These are phyloP conservation scores for Talaromyces verruculosus DNA, from an alignment of 2,329 filamentous ascomycete species.

Conservation along the genomic window DNA sequence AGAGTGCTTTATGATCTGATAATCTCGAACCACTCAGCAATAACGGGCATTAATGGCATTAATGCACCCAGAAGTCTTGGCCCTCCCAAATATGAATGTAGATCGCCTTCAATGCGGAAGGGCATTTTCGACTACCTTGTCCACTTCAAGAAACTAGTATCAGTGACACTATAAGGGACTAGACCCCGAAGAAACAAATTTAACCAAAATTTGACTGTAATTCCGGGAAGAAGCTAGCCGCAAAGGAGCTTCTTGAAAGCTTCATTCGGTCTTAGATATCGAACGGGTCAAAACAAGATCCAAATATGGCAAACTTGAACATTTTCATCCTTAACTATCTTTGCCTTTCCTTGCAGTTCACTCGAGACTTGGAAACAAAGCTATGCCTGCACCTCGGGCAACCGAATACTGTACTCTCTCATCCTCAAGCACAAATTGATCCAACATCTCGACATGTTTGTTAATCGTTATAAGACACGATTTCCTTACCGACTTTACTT, in stretches of 20 bases:
- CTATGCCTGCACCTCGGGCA: neutral
- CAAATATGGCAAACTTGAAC: neutral
- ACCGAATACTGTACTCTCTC: neutral
- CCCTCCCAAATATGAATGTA: neutral
- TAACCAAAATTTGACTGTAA: neutral
- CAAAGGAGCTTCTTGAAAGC: neutral
- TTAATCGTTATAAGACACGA: neutral
- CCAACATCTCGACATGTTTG: neutral
- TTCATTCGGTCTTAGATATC: neutral
- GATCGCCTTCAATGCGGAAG: neutral
- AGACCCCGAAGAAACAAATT: neutral
- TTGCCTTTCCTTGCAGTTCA: neutral
- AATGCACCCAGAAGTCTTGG: neutral
- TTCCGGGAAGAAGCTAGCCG: neutral
- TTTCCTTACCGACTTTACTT: neutral
- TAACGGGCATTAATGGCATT: neutral
- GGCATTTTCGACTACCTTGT: neutral
- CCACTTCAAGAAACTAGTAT: neutral
- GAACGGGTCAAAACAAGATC: neutral
- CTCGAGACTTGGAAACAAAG: neutral
- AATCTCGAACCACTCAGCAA: neutral
- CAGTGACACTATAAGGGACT: neutral
- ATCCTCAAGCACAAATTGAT: neutral
- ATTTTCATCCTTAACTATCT: neutral
- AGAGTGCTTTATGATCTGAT: neutral